Conservation (phyloP, 257 asterid species). For the Cynanchum wilfordii region DNA sequence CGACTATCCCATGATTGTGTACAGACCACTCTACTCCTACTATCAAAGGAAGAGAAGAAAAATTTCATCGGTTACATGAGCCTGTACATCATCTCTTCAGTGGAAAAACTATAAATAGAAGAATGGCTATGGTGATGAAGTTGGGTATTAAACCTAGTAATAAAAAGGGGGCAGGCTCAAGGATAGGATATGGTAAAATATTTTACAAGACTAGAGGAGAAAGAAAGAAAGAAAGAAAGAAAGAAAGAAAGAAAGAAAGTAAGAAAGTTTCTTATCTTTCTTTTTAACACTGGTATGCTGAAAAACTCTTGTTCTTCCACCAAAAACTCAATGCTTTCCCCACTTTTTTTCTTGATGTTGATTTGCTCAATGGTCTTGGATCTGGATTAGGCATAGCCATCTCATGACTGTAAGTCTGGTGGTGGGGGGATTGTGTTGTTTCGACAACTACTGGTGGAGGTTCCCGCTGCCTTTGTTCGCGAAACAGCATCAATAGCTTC, state of each 20-base stretch:
- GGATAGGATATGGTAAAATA: too few relatives aligned
- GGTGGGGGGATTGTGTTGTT: conserved; percentile 15
- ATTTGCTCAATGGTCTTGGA: conserved; percentile 54
- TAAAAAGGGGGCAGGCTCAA: not conserved
- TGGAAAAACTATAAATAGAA: not conserved
- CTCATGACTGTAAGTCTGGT: conserved; percentile 31
- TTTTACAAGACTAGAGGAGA: not conserved
- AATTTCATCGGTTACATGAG: conserved; percentile 10
- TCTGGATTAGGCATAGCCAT: conserved; percentile 25
- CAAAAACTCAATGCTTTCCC: conserved; percentile 28
- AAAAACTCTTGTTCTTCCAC: conserved; percentile 34
- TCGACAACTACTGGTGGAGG: conserved; percentile 35
- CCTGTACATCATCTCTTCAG: conserved; percentile 11
- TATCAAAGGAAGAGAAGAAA: not conserved
- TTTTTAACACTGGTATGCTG: conserved; percentile 18
- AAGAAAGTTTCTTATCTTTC: not conserved
- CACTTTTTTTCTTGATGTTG: conserved; percentile 45
- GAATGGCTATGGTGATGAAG: not conserved
- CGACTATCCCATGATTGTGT: not conserved
- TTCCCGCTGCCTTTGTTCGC: conserved; percentile 90
- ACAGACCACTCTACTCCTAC: conserved; percentile 6
- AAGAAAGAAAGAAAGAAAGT: not conserved
- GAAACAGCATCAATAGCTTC: conserved; percentile 85
- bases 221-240: not conserved
- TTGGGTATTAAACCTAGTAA: not conserved